A percentile compares a stretch with the other conserved stretches of the same genome.
Evolutionary conservation across 305 asterid genomes (phyloP).

Genomic region (Fraxinus ornus): DNA sequence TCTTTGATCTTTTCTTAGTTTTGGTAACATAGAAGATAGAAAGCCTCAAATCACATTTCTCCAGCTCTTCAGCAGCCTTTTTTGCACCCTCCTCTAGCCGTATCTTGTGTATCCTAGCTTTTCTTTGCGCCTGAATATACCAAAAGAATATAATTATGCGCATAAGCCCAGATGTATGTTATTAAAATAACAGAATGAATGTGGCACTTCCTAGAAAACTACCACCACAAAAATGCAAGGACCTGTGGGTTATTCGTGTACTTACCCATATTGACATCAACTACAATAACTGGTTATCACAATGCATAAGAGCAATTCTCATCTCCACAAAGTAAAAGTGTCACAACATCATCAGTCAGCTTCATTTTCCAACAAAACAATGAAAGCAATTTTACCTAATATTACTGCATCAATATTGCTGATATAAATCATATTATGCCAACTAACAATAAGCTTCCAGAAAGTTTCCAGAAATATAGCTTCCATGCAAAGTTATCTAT

Average conservation of each 20-base stretch:
- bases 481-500: neutral
- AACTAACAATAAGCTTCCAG: neutral
- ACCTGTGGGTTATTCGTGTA: neutral
- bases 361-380: slow-evolving; percentile 2
- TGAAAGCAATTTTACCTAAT: neutral
- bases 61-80: slow-evolving; percentile 90
- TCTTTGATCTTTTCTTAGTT: neutral
- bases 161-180: neutral
- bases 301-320: slow-evolving; percentile 5
- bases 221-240: neutral
- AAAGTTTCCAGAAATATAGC: neutral
- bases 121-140: slow-evolving; percentile 59
- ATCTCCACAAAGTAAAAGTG: neutral
- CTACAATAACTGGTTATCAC: neutral
- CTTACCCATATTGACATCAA: slow-evolving; percentile 3
- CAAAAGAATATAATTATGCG: neutral
- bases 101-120: slow-evolving; percentile 79
- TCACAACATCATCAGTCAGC: neutral
- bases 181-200: neutral
- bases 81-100: slow-evolving; percentile 89
- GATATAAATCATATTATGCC: neutral
- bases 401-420: neutral
- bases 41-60: slow-evolving; percentile 54
- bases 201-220: neutral
- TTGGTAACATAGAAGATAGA: neutral